These are phyloP conservation scores for Botrytis byssoidea DNA, from an alignment of 2,329 filamentous ascomycete genomes.

Conservation along the genomic window DNA sequence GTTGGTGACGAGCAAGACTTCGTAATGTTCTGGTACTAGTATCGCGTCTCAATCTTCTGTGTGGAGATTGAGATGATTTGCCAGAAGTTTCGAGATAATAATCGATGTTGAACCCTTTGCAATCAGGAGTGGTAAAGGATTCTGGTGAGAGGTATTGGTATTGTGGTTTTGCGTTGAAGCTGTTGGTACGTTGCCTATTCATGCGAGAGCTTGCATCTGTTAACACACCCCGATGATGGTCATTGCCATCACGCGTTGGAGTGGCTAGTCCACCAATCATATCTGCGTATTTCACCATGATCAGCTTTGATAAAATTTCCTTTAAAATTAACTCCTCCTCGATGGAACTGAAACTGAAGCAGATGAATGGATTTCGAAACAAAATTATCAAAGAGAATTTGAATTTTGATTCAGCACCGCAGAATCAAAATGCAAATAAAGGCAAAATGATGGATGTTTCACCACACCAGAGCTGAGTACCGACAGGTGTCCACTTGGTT, in stretches of 20 bases:
- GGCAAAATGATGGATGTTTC: neutral
- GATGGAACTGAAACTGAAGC: neutral
- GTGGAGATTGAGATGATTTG: neutral
- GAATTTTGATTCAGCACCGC: neutral
- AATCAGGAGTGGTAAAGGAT: neutral
- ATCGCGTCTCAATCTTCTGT: neutral
- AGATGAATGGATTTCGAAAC: neutral
- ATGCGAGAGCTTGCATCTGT: neutral
- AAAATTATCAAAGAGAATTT: neutral
- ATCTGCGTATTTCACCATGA: neutral
- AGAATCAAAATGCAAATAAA: neutral
- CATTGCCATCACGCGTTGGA: neutral
- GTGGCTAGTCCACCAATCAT: neutral
- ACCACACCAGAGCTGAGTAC: neutral
- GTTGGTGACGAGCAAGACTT: neutral
- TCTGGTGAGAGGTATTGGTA: neutral
- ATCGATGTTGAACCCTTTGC: neutral
- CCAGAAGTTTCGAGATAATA: neutral
- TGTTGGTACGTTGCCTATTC: slow-evolving; percentile 3
- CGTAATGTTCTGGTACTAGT: neutral
- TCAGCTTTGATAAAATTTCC: neutral
- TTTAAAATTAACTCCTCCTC: neutral
- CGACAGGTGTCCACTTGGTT: neutral
- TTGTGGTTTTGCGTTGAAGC: neutral
- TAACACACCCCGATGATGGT: neutral